phyloP scores from a whole-genome alignment of 345 rosid species.

The Heritiera fomes region DNA sequence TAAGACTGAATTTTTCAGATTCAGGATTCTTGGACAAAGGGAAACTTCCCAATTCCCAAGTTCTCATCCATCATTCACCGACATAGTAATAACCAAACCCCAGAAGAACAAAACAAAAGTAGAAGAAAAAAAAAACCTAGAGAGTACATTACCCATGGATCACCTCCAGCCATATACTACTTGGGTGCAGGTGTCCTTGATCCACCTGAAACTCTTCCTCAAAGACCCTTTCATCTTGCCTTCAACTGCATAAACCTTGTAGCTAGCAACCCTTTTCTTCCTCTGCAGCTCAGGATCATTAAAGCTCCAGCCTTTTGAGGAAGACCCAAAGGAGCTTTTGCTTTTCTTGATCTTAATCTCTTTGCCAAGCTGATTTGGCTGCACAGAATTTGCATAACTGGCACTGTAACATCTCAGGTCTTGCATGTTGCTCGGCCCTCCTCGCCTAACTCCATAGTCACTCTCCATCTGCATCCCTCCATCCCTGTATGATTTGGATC shows the following conservation, averaged over 20 bases:
- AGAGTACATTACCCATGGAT: not conserved
- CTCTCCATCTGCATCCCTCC: slow-evolving; percentile 39
- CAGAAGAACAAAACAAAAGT: not conserved
- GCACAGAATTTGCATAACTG: slow-evolving; percentile 29
- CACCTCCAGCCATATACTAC: slow-evolving; percentile 65
- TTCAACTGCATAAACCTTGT: slow-evolving; percentile 78
- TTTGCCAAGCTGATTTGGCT: slow-evolving; percentile 36
- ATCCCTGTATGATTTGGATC: slow-evolving; percentile 60
- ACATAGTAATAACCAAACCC: not conserved
- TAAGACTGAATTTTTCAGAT: slow-evolving; percentile 6
- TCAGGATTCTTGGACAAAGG: not conserved
- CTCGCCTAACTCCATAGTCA: slow-evolving; percentile 29
- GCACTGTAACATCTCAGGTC: slow-evolving; percentile 64
- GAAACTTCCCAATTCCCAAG: not conserved
- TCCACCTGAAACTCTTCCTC: slow-evolving; percentile 85
- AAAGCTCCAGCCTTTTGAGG: slow-evolving; percentile 67
- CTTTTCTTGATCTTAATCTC: slow-evolving; percentile 55
- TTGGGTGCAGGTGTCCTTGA: slow-evolving; percentile 70
- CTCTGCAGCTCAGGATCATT: slow-evolving; percentile 84
- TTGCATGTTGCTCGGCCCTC: slow-evolving; percentile 54
- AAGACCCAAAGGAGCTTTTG: slow-evolving; percentile 43
- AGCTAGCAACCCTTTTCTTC: slow-evolving; percentile 88
- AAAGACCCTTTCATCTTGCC: slow-evolving; percentile 90
- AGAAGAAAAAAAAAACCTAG: not conserved
- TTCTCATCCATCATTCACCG: not conserved